Base-by-base conservation (phyloP, 2,329 filamentous ascomycete species). In the Cryphonectria parasitica region DNA sequence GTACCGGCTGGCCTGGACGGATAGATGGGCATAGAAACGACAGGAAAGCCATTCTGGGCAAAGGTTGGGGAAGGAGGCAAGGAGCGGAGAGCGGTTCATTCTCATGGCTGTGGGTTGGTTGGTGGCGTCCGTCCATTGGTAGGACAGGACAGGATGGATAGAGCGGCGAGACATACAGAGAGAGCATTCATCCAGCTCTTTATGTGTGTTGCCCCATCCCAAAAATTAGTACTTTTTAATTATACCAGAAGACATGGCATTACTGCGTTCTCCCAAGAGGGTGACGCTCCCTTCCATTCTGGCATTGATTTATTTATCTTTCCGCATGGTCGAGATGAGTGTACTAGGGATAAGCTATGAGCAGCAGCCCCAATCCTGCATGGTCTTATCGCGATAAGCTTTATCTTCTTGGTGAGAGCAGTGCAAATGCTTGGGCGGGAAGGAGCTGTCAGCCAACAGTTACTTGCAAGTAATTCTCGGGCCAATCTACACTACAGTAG, bases 1-100 rank as follows among this genome's bases (percentile, higher is more conserved):
- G 67, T 64, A 70, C 71, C 64, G 71, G 68, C 71, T 70, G 71
- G 71, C 61, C 71, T 72, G 71, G 68, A 70, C 65, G 68, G 56
- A 62, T 13, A 34, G 31, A 54, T 19, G 19, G 43, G 52, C 63
- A 65, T 17, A 31, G 19, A 45, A 36, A 34, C 31, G 63, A 69
- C 54, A 28, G 49, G 25, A 63, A 54, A 61, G 34, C 49, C 67
- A 64, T 56, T 62, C 31, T 43, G 45, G 69, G 49, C 60, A 66
- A 64, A n/a, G 31, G n/a, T 15, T 19, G 25, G 31, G 58, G 25
- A n/a, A n/a, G 2, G 58, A 31, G 36, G 36, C 11, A 39, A 39
- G 10, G 36, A 10, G 36, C 10, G 58, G 28, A 61, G 36, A n/a
- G 19, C 28, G n/a, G 25, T 56, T 39, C 45, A 66, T 66, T 65